These are phyloP conservation scores for Colletotrichum gigasporum DNA, from an alignment of 2,329 filamentous ascomycete genomes.

Conservation along the genomic window DNA sequence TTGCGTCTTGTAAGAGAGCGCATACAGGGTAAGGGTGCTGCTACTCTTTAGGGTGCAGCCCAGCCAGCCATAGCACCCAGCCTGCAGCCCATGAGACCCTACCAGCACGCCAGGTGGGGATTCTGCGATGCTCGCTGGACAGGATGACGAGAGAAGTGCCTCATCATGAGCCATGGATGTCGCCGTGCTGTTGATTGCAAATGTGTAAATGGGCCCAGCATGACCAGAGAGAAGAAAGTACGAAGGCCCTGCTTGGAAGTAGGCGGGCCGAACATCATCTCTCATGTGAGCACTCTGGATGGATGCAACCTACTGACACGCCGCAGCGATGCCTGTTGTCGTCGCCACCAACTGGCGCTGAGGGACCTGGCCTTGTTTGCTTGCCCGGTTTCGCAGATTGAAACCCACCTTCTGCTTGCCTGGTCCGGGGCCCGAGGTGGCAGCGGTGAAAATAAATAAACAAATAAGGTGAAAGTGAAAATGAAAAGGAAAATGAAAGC, in stretches of 20 bases:
- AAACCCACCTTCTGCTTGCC: neutral
- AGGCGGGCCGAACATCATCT: too few relatives aligned
- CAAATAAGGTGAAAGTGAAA: too few relatives aligned
- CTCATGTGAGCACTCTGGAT: too few relatives aligned
- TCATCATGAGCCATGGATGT: neutral
- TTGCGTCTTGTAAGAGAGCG: neutral
- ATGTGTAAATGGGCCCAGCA: too few relatives aligned
- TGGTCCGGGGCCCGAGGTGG: neutral
- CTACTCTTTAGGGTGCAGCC: neutral
- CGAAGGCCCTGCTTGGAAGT: too few relatives aligned
- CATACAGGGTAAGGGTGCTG: neutral
- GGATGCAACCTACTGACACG: neutral
- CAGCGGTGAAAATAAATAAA: too few relatives aligned
- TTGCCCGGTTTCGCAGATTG: neutral
- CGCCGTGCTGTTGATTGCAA: neutral
- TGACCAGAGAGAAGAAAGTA: too few relatives aligned
- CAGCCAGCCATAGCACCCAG: neutral
- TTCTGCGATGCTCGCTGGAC: neutral
- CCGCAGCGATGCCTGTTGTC: neutral
- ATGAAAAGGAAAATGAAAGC: too few relatives aligned
- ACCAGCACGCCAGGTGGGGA: neutral
- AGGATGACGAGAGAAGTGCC: constrained; percentile 8
- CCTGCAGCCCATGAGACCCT: neutral
- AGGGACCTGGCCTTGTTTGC: neutral
- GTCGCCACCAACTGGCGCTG: too few relatives aligned